These are phyloP conservation scores for Pseudoneurospora amorphoporcata DNA, from an alignment of 495 filamentous ascomycete genomes.

Conservation along the genomic window DNA sequence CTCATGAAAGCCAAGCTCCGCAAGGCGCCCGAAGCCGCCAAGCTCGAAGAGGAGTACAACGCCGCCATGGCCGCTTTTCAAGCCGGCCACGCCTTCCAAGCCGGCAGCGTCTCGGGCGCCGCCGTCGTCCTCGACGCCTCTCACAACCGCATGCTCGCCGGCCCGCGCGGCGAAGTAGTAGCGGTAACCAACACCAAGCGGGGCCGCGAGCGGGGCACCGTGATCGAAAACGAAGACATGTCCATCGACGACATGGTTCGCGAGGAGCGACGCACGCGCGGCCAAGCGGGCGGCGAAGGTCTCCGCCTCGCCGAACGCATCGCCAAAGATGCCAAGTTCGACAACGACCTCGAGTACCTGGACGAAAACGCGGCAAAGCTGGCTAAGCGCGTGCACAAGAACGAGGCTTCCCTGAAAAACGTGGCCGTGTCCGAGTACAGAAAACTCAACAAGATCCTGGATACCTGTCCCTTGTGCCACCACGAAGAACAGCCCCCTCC, in stretches of 20 bases:
- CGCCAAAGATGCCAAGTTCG: conserved; percentile 83
- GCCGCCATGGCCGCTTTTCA: conserved; percentile 50
- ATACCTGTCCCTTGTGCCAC: conserved; percentile 83
- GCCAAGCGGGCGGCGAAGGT: conserved; percentile 72
- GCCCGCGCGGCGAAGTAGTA: conserved; percentile 64
- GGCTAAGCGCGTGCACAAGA: conserved; percentile 80
- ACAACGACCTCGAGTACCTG: conserved; percentile 91
- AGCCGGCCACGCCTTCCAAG: conserved; percentile 32
- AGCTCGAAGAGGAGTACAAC: conserved; percentile 81
- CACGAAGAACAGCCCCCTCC: conserved; percentile 79
- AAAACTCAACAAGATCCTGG: conserved; percentile 78
- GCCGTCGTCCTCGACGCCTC: conserved; percentile 77
- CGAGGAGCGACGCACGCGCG: conserved; percentile 76
- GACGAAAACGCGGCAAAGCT: conserved; percentile 92
- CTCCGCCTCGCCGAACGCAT: conserved; percentile 79
- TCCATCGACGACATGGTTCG: conserved; percentile 89
- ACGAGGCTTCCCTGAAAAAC: conserved; percentile 81
- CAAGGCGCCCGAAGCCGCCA: conserved; percentile 56
- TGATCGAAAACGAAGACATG: conserved; percentile 94
- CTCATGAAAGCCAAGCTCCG: conserved; percentile 89
- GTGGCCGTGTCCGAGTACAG: conserved; percentile 80
- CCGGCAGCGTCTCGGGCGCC: conserved; percentile 18
- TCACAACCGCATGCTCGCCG: conserved; percentile 79
- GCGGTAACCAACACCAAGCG: conserved; percentile 57
- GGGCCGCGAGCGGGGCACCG: conserved; percentile 65